Evolutionary conservation across 1,284 basidiomycete genomes (phyloP).

Genomic region (Tausonia pullulans): DNA sequence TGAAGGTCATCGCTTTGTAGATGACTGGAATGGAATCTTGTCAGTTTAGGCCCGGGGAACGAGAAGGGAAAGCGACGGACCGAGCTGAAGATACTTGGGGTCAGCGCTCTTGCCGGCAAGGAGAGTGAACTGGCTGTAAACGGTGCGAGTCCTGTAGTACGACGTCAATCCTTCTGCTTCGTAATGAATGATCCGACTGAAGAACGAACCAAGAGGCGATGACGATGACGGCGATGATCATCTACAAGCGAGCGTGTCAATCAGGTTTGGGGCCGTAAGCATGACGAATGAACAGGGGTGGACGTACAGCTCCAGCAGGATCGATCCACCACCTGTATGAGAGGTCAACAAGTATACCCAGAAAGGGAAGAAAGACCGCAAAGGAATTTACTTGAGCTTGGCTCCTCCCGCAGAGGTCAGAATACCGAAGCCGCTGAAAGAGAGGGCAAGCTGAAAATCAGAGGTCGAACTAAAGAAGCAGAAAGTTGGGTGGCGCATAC

Average conservation of each 20-base stretch:
- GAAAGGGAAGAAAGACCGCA: too few relatives aligned
- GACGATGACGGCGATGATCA: slow-evolving; percentile 56
- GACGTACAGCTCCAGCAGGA: slow-evolving; percentile 17
- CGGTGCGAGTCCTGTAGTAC: slow-evolving; percentile 44
- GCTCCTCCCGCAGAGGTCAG: slow-evolving; percentile 84
- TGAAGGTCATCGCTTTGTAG: slow-evolving; percentile 60
- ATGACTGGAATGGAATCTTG: slow-evolving; percentile 37
- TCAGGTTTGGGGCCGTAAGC: slow-evolving; percentile 23
- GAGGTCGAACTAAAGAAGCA: not conserved
- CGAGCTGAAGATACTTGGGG: slow-evolving; percentile 73
- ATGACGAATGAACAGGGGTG: not conserved
- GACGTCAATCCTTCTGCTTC: too few relatives aligned
- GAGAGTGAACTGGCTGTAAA: slow-evolving; percentile 70
- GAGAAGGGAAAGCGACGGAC: slow-evolving; percentile 20
- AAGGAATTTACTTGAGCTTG: slow-evolving; percentile 38
- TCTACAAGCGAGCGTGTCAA: slow-evolving; percentile 37
- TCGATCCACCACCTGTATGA: slow-evolving; percentile 28
- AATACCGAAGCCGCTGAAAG: slow-evolving; percentile 49
- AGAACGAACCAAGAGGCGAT: slow-evolving; percentile 52
- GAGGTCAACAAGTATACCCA: too few relatives aligned
- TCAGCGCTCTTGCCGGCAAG: slow-evolving; percentile 86
- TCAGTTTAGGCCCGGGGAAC: not conserved
- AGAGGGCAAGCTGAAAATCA: slow-evolving; percentile 11
- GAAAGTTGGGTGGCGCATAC: not conserved
- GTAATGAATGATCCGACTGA: too few relatives aligned